Percentiles rank a stretch among this genome's conserved stretches.
phyloP scores from a whole-genome alignment of 1,139 yeast species.

The Pichia sorboxylosa region DNA sequence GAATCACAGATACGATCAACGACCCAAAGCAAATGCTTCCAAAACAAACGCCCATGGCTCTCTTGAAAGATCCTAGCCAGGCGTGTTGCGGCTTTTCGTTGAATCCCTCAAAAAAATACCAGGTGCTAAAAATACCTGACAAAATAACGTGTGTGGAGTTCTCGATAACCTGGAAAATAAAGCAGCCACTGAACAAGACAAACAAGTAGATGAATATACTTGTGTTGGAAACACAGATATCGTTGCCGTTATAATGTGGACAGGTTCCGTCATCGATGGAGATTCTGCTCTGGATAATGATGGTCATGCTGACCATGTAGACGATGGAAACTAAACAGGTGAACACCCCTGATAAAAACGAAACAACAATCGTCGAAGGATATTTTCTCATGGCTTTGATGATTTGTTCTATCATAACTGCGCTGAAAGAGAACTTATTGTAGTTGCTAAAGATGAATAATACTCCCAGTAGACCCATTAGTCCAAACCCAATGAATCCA shows the following conservation, averaged over 20 bases:
- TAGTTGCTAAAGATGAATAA: constrained; percentile 17
- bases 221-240: constrained; percentile 46
- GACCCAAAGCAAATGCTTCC: constrained; percentile 92
- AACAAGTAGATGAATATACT: constrained; percentile 57
- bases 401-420: constrained; percentile 58
- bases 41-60: constrained; percentile 78
- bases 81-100: constrained; percentile 50
- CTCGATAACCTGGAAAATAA: constrained; percentile 72
- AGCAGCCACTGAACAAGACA: constrained; percentile 79
- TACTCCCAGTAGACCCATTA: constrained; percentile 14
- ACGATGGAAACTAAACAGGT: constrained; percentile 57
- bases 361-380: constrained; percentile 59
- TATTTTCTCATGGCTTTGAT: constrained; percentile 67
- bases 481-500: constrained; percentile 9
- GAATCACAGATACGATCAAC: constrained; percentile 63
- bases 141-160: constrained; percentile 75
- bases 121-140: constrained; percentile 79
- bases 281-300: constrained; percentile 61
- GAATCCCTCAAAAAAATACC: constrained; percentile 59
- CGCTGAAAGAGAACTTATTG: constrained; percentile 38
- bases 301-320: constrained; percentile 57
- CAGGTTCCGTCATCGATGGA: constrained; percentile 28
- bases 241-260: constrained; percentile 36
- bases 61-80: constrained; percentile 68
- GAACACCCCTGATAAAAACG: constrained; percentile 55